Evolutionary conservation across 805 yeast species (phyloP).

Genomic region (Tetrapisispora iriomotensis): DNA sequence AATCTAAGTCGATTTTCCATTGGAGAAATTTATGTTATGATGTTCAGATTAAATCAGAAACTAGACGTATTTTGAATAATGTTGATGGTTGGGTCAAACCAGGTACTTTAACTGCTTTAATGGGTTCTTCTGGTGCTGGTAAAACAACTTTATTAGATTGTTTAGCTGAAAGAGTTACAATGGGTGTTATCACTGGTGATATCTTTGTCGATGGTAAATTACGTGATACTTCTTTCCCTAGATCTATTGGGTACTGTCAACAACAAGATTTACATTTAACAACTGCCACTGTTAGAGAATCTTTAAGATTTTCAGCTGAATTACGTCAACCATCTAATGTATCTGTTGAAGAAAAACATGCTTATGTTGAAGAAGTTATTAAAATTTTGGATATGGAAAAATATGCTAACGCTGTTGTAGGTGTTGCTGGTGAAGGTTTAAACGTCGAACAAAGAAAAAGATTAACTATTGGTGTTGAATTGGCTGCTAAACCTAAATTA

Average conservation of each 20-base stretch:
- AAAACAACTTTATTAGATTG: constrained; percentile 66
- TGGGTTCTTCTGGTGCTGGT: constrained; percentile 80
- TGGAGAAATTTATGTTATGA: constrained; percentile 72
- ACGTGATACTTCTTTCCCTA: constrained; percentile 48
- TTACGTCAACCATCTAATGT: constrained; percentile 53
- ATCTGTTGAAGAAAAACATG: constrained; percentile 46
- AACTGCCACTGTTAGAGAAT: constrained; percentile 63
- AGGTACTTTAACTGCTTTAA: constrained; percentile 68
- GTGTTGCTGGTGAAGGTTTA: constrained; percentile 63
- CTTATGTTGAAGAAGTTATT: constrained; percentile 57
- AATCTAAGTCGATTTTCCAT: constrained; percentile 48
- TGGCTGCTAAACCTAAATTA: constrained; percentile 55
- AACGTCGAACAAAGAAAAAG: constrained; percentile 56
- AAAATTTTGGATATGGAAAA: constrained; percentile 51
- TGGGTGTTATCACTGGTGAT: constrained; percentile 64
- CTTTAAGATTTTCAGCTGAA: constrained; percentile 55
- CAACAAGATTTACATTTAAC: constrained; percentile 66
- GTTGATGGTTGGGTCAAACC: constrained; percentile 82
- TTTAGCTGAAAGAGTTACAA: constrained; percentile 58
- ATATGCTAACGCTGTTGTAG: constrained; percentile 65
- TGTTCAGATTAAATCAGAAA: constrained; percentile 50
- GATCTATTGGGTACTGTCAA: constrained; percentile 64
- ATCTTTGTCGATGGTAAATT: constrained; percentile 55
- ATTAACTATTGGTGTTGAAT: constrained; percentile 55
- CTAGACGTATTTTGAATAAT: constrained; percentile 49